These are phyloP conservation scores for Catharanthus roseus DNA, from an alignment of 257 asterid species.

Conservation along the genomic window DNA sequence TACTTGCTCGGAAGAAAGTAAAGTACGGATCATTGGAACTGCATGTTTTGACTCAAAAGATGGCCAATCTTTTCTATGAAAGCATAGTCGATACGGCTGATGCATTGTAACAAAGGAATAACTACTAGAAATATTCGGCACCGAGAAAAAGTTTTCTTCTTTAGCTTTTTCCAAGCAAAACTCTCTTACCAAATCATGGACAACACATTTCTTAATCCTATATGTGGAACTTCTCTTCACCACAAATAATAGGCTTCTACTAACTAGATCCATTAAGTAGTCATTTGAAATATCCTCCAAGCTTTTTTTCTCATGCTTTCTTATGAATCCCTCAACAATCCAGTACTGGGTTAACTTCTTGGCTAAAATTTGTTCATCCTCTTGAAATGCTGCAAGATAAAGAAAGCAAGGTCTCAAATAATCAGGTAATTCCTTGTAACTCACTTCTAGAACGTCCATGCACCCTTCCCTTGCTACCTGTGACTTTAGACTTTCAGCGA, in stretches of 20 bases:
- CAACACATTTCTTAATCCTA: background rate
- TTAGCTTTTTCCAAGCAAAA: background rate
- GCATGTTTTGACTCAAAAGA: background rate
- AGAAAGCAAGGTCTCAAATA: conserved; percentile 18
- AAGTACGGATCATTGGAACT: background rate
- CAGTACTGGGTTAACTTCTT: conserved; percentile 1
- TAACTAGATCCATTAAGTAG: conserved; percentile 12
- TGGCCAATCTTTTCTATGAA: background rate
- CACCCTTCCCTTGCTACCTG: background rate
- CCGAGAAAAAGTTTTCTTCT: background rate
- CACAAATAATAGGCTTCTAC: conserved; percentile 2
- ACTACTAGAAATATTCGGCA: background rate
- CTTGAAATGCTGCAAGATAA: conserved; percentile 16
- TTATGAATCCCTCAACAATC: conserved; percentile 19
- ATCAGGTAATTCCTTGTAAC: conserved; percentile 9
- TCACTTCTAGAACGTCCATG: conserved; percentile 7
- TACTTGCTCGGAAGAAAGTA: background rate
- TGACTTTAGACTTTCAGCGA: conserved; percentile 3
- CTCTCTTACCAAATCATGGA: background rate
- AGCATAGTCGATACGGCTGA: background rate
- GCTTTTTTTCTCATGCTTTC: background rate
- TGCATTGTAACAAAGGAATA: background rate
- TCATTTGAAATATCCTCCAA: conserved; percentile 5
- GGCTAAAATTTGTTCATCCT: conserved; percentile 4
- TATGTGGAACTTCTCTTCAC: conserved; percentile 5